Evolutionary conservation across 331 rosid species (phyloP).

Genomic region (Pyrus hybrid): DNA sequence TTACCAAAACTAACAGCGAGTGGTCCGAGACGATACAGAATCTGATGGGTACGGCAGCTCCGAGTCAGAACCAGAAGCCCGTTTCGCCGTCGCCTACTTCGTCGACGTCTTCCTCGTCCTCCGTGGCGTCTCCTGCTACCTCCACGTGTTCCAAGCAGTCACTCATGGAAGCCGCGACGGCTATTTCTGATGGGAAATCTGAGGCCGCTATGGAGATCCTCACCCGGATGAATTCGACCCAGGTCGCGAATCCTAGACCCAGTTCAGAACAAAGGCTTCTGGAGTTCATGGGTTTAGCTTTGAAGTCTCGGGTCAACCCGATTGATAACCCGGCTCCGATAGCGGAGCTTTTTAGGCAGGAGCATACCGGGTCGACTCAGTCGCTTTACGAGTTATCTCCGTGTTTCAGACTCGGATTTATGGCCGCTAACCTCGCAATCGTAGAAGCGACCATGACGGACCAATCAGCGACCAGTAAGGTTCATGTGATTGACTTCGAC

Average conservation of each 20-base stretch:
- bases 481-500: slow-evolving; percentile 78
- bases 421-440: slow-evolving; percentile 63
- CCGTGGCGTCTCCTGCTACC: slow-evolving; percentile 42
- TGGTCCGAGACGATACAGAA: slow-evolving; percentile 81
- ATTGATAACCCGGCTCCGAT: slow-evolving; percentile 36
- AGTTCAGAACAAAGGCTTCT: slow-evolving; percentile 41
- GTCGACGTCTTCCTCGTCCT: slow-evolving; percentile 45
- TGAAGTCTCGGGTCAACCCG: slow-evolving; percentile 45
- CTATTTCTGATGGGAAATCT: slow-evolving; percentile 52
- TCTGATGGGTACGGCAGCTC: slow-evolving; percentile 29
- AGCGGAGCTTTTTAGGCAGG: slow-evolving; percentile 31
- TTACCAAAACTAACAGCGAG: slow-evolving; percentile 41
- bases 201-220: slow-evolving; percentile 59
- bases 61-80: slow-evolving; percentile 34
- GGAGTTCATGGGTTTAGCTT: slow-evolving; percentile 42
- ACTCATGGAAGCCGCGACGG: slow-evolving; percentile 58
- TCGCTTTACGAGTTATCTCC: slow-evolving; percentile 35
- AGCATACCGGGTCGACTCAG: slow-evolving; percentile 64
- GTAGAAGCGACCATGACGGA: slow-evolving; percentile 57
- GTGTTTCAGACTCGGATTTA: slow-evolving; percentile 43
- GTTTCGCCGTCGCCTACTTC: slow-evolving; percentile 58
- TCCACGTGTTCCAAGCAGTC: slow-evolving; percentile 37
- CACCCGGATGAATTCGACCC: slow-evolving; percentile 22
- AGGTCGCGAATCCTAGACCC: slow-evolving; percentile 10
- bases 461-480: slow-evolving; percentile 11